Conservation (phyloP, 2,329 filamentous ascomycete species). For the Tolypocladium tropicale region DNA sequence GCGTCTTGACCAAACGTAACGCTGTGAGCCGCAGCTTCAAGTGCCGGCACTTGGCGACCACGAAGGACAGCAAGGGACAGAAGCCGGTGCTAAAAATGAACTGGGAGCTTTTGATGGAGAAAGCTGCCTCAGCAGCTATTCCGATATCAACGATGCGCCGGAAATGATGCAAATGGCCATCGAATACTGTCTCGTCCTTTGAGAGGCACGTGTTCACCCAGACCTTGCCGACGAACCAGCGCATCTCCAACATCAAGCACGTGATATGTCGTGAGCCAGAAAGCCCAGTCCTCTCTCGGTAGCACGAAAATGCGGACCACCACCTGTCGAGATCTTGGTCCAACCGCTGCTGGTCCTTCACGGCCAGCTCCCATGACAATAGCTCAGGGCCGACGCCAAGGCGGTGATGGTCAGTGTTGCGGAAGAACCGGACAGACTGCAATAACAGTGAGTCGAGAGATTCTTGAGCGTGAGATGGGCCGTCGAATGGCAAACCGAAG, state of each 20-base stretch:
- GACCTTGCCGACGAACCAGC: conserved; percentile 19
- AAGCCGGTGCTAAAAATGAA: conserved; percentile 33
- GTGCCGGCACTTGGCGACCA: conserved; percentile 27
- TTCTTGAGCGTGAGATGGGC: conserved; percentile 16
- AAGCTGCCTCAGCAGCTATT: conserved; percentile 3
- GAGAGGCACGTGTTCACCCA: conserved; percentile 22
- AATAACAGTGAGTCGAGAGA: conserved; percentile 17
- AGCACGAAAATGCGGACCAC: conserved; percentile 14
- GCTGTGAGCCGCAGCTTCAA: conserved; percentile 22
- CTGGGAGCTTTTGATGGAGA: conserved; percentile 5
- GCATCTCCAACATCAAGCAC: conserved; percentile 16
- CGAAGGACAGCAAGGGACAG: conserved; percentile 24
- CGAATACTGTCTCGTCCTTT: conserved; percentile 22
- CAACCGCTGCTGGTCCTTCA: conserved; percentile 12
- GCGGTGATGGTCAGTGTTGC: conserved; percentile 16
- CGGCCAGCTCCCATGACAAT: conserved; percentile 5
- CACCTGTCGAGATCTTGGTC: conserved; percentile 16
- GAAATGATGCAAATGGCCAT: conserved; percentile 19
- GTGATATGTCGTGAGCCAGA: background rate
- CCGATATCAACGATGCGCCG: conserved; percentile 18
- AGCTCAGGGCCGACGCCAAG: conserved; percentile 6
- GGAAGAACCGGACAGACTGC: conserved; percentile 18
- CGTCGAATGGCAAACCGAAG: conserved; percentile 1
- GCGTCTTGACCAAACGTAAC: conserved; percentile 17
- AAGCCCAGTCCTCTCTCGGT: background rate